Conservation (phyloP, 176 grass and related monocot species). For the Secale cereale region DNA sequence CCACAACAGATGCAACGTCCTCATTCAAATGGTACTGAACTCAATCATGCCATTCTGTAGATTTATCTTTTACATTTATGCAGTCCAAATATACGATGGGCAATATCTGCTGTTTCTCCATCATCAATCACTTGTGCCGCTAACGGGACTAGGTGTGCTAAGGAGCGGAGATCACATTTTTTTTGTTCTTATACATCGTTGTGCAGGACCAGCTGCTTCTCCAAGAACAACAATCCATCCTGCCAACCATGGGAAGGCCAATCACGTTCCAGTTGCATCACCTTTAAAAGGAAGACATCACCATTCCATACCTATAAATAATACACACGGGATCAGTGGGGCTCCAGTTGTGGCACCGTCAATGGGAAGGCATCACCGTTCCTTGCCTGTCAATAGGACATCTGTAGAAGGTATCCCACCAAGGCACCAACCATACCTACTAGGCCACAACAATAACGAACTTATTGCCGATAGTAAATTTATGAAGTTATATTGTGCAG, state of each 20-base stretch:
- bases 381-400: constrained; percentile 44
- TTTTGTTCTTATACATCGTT: constrained; percentile 14
- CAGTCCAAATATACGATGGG: constrained; percentile 24
- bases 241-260: constrained; percentile 29
- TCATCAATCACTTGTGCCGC: constrained; percentile 31
- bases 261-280: constrained; percentile 40
- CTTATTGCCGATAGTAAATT: constrained; percentile 26
- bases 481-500: constrained; percentile 32
- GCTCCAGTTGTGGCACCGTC: constrained; percentile 44
- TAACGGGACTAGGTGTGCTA: constrained; percentile 15
- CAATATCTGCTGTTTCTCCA: constrained; percentile 28
- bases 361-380: constrained; percentile 35
- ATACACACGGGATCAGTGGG: constrained; percentile 32
- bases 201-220: constrained; percentile 38
- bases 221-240: constrained; percentile 8
- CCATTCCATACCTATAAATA: constrained; percentile 42
- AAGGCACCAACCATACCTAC: neutral
- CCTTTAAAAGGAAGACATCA: constrained; percentile 38
- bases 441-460: neutral
- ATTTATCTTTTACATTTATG: constrained; percentile 24
- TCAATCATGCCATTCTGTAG: constrained; percentile 5
- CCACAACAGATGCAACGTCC: constrained; percentile 6
- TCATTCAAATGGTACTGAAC: constrained; percentile 37
- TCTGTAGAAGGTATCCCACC: constrained; percentile 39
- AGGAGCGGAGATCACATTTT: neutral